Percentiles rank a stretch among this genome's conserved stretches.
Evolutionary conservation across 2,329 filamentous ascomycete genomes (phyloP).

Genomic region (Graphiopsis chlorocephala): DNA sequence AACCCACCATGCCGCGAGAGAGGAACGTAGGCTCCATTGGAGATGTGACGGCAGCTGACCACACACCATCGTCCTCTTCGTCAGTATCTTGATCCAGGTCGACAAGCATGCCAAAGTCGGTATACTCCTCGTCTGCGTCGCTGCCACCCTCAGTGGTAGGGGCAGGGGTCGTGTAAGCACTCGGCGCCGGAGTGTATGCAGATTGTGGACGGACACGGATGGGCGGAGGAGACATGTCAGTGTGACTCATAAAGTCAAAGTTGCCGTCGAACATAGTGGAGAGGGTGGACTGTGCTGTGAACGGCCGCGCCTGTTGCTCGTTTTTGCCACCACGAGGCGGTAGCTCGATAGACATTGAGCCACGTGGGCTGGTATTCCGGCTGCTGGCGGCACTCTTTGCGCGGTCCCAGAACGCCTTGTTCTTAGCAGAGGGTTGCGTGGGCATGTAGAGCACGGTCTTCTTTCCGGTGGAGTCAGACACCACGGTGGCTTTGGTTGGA

Average conservation of each 20-base stretch:
- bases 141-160: slow-evolving; percentile 10
- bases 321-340: slow-evolving; percentile 7
- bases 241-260: slow-evolving; percentile 31
- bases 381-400: slow-evolving; percentile 27
- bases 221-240: slow-evolving; percentile 45
- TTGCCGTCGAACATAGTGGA: slow-evolving; percentile 36
- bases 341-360: slow-evolving; percentile 19
- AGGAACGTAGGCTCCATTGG: slow-evolving; percentile 36
- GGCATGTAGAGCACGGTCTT: slow-evolving; percentile 24
- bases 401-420: slow-evolving; percentile 33
- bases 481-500: slow-evolving; percentile 24
- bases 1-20: slow-evolving; percentile 66
- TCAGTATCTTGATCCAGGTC: slow-evolving; percentile 37
- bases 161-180: slow-evolving; percentile 8
- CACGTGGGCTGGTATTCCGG: slow-evolving; percentile 32
- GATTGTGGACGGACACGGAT: neutral
- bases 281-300: slow-evolving; percentile 35
- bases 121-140: slow-evolving; percentile 13
- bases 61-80: slow-evolving; percentile 45
- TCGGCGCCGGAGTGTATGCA: neutral
- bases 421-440: slow-evolving; percentile 20
- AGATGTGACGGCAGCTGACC: slow-evolving; percentile 32
- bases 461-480: slow-evolving; percentile 19
- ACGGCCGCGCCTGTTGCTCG: slow-evolving; percentile 24
- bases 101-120: slow-evolving; percentile 14